phyloP scores from a whole-genome alignment of 2,329 filamentous ascomycete species.

The Hypoxylon sp. region DNA sequence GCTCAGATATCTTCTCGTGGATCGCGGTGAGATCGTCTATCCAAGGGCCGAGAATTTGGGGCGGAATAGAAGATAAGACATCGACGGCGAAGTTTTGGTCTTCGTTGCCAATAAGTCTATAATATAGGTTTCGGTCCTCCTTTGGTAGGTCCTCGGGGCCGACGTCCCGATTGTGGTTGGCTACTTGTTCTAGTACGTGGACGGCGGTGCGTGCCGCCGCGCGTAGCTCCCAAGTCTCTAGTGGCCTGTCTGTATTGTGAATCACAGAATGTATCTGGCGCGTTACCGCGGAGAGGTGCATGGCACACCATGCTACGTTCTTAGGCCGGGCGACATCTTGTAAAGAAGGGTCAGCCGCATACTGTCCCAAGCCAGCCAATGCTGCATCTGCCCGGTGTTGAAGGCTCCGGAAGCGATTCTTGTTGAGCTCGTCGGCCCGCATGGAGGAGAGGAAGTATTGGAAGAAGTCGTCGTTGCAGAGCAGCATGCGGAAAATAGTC shows the following conservation, averaged over 20 bases:
- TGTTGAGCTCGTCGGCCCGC: conserved; percentile 61
- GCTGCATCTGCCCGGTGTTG: conserved; percentile 64
- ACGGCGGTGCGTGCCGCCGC: conserved; percentile 65
- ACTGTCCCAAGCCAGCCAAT: conserved; percentile 61
- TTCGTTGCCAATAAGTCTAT: conserved; percentile 62
- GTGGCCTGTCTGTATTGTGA: conserved; percentile 57
- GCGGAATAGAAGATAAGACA: conserved; percentile 55
- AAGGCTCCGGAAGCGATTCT: conserved; percentile 65
- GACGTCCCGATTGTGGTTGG: conserved; percentile 58
- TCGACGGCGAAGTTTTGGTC: conserved; percentile 63
- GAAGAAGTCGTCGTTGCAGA: conserved; percentile 69
- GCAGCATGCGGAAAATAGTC: conserved; percentile 68
- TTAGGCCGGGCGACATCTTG: conserved; percentile 48
- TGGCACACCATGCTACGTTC: conserved; percentile 66
- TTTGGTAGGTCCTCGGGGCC: conserved; percentile 49
- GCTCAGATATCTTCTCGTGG: conserved; percentile 49
- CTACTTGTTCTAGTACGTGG: conserved; percentile 63
- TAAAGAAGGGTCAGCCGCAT: conserved; percentile 36
- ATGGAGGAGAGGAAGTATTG: conserved; percentile 65
- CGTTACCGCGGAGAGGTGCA: conserved; percentile 62
- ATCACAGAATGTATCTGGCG: conserved; percentile 61
- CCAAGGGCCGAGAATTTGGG: conserved; percentile 43
- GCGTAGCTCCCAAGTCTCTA: conserved; percentile 57
- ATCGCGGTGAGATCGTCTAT: conserved; percentile 54
- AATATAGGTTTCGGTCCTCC: conserved; percentile 64